Conservation (phyloP, 1,284 basidiomycete genomes). For the Irpex rosettiformis region DNA sequence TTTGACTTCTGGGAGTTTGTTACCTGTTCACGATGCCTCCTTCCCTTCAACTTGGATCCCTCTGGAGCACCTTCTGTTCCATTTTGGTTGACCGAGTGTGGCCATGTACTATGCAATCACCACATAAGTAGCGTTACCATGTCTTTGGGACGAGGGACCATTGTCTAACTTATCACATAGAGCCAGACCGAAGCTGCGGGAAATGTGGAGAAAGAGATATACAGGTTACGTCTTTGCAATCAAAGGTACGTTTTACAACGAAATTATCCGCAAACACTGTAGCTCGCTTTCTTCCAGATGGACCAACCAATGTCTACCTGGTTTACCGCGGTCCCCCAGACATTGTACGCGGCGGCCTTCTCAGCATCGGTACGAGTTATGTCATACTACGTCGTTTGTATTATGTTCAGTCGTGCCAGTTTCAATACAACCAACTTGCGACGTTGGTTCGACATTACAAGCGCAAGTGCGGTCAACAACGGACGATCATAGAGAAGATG, state of each 20-base stretch:
- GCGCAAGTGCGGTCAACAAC: constrained; percentile 49
- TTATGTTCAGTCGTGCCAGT: constrained; percentile 51
- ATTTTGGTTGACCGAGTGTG: constrained; percentile 84
- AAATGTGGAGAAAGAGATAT: constrained; percentile 61
- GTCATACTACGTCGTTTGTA: constrained; percentile 21
- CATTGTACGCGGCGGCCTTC: constrained; percentile 59
- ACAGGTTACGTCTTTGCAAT: constrained; percentile 67
- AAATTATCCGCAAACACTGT: neutral
- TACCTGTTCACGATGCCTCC: constrained; percentile 61
- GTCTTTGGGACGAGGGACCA: neutral
- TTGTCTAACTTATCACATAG: constrained; percentile 31
- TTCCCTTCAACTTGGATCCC: constrained; percentile 50
- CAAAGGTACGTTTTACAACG: constrained; percentile 46
- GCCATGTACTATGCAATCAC: constrained; percentile 76
- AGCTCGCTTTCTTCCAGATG: constrained; percentile 42
- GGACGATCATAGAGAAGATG: constrained; percentile 44
- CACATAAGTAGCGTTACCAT: constrained; percentile 62
- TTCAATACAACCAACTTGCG: constrained; percentile 74
- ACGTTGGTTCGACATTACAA: constrained; percentile 61
- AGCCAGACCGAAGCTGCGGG: constrained; percentile 65
- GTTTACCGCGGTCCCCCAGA: constrained; percentile 62
- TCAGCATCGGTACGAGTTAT: constrained; percentile 53
- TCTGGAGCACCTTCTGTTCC: constrained; percentile 53
- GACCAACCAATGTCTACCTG: constrained; percentile 74
- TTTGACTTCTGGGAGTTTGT: constrained; percentile 80